Evolutionary conservation across 2,329 filamentous ascomycete genomes (phyloP), one percentile per base, ranked within the genome.

Genomic region (Trichoderma sp.): DNA sequence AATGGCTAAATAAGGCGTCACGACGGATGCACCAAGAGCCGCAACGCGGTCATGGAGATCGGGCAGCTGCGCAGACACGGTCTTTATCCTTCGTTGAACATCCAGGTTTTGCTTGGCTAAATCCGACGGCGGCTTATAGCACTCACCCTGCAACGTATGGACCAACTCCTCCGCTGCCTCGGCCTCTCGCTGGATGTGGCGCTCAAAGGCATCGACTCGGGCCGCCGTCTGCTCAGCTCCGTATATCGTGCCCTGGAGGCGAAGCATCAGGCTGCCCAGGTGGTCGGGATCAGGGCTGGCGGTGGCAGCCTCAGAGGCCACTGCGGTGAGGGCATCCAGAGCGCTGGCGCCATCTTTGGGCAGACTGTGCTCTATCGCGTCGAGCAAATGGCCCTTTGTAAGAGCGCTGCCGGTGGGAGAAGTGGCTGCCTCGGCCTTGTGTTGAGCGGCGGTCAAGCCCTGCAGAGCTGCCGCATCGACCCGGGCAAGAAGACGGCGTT

Each of bases 71-170:
- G 87, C 81, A 16, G 84, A 81, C 46, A 92, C 82, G n/a, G 86
- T 80, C 76, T 93, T 93, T 59, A 90, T 87, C 68, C 85, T 88
- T 66, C 91, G 88, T 72, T 90, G 88, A 79, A 91, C 87, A 61
- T 96, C 90, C 4, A 90, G 83, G n/a, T 93, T 95, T 72, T 90
- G 86, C 72, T 88, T 88, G 13, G 88, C 86, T 4, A 94, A 80
- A 70, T 88, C 83, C 0, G 86, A 75, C 0, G 88, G 79, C 0
- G 87, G 85, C 18, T 86, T 83, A 74, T 87, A 90, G 16, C 77
- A 77, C 7, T 83, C 80, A 16, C 77, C 76, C 28, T 79, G 78
- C 4, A 89, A 76, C 13, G 83, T 79, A 6, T 75, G 71, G 10
- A 86, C 76, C 43, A 87, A 74, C 1, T 71, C 66, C 14, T 79